Percentiles rank a stretch among this genome's conserved stretches.
These are phyloP conservation scores for Myochromella boudieri DNA, from an alignment of 768 basidiomycete genomes.

Conservation along the genomic window DNA sequence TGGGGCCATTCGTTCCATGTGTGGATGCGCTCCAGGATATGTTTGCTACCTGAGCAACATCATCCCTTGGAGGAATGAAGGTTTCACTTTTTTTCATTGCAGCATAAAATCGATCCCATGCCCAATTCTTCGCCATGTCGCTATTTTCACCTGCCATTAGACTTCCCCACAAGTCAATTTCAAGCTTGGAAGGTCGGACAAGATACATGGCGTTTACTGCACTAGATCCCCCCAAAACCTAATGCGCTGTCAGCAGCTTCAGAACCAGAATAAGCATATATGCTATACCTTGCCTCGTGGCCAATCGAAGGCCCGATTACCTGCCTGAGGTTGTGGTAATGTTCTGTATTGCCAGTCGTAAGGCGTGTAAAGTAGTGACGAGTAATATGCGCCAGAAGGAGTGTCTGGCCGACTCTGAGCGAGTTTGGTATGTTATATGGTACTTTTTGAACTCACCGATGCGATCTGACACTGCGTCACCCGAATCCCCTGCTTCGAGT, in stretches of 20 bases:
- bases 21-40: conserved; percentile 40
- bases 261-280: not conserved
- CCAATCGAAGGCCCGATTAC: conserved; percentile 46
- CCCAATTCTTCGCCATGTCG: conserved; percentile 32
- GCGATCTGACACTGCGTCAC: conserved; percentile 21
- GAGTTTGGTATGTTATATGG: too few species aligned
- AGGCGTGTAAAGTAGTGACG: conserved; percentile 40
- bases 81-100: conserved; percentile 50
- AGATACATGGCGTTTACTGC: conserved; percentile 72
- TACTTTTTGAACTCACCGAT: conserved; percentile 24
- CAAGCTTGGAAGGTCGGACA: conserved; percentile 49
- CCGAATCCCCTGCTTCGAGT: conserved; percentile 34
- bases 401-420: conserved; percentile 36
- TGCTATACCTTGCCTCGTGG: conserved; percentile 55
- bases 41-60: conserved; percentile 24
- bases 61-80: conserved; percentile 45
- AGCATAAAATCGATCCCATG: conserved; percentile 38
- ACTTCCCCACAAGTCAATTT: conserved; percentile 41
- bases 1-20: conserved; percentile 49
- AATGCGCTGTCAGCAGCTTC: not conserved
- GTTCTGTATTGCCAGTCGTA: conserved; percentile 59
- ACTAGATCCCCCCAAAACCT: conserved; percentile 66
- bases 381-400: conserved; percentile 51
- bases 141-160: conserved; percentile 32
- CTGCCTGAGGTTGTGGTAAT: conserved; percentile 43